A percentile compares a stretch with the other conserved stretches of the same genome.
phyloP scores from a whole-genome alignment of 352 stramenopile genomes.

The Thalassiosira oceanica region DNA sequence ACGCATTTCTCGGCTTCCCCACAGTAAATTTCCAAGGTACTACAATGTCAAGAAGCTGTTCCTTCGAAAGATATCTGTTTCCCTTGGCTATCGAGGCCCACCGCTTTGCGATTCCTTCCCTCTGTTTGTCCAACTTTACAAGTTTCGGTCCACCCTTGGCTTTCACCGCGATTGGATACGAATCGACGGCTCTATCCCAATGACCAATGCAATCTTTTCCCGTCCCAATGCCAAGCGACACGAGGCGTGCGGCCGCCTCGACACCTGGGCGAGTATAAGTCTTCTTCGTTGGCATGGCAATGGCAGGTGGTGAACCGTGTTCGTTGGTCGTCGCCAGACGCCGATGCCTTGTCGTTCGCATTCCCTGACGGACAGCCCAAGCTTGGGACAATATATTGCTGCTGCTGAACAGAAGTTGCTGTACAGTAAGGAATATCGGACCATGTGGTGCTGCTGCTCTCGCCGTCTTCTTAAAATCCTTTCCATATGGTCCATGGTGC shows the following conservation, averaged over 20 bases:
- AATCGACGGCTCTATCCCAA: constrained; percentile 19
- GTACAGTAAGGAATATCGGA: too few relatives aligned
- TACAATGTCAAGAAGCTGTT: constrained; percentile 56
- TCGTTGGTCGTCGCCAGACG: too few relatives aligned
- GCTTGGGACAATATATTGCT: too few relatives aligned
- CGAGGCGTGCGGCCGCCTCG: constrained; percentile 46
- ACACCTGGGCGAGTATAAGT: constrained; percentile 52
- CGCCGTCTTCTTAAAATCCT: too few relatives aligned
- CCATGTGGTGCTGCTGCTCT: too few relatives aligned
- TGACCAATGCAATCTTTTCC: neutral
- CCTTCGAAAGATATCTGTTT: constrained; percentile 45
- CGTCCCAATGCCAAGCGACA: constrained; percentile 8
- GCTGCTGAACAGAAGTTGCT: too few relatives aligned
- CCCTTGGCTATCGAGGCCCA: neutral
- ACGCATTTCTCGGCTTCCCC: constrained; percentile 59
- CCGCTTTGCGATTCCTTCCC: constrained; percentile 6
- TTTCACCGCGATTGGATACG: constrained; percentile 35
- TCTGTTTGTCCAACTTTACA: constrained; percentile 26
- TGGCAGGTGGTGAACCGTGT: too few relatives aligned
- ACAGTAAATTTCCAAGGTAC: constrained; percentile 76
- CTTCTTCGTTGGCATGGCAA: neutral
- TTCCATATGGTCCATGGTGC: too few relatives aligned
- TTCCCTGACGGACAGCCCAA: too few relatives aligned
- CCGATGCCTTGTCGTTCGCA: too few relatives aligned
- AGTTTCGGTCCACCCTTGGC: constrained; percentile 42